Evolutionary conservation across 129 eudicot species (phyloP).

Genomic region (Centaurea solstitialis): DNA sequence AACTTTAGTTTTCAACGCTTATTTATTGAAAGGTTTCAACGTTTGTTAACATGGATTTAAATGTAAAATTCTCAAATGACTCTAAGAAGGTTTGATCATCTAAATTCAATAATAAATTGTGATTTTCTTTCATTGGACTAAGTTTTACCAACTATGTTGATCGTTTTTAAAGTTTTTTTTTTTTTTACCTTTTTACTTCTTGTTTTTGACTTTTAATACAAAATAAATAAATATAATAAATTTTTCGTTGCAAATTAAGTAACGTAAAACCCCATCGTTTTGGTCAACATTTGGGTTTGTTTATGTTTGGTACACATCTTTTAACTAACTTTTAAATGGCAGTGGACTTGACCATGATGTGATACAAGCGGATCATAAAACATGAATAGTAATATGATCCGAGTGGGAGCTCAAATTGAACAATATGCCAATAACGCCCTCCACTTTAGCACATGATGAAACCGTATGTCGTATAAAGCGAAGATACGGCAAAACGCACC

Average conservation of each 20-base stretch:
- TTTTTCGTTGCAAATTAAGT: neutral
- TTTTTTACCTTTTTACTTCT: neutral
- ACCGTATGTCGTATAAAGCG: too few relatives aligned
- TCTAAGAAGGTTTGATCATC: neutral
- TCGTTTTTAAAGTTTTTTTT: neutral
- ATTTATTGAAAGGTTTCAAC: neutral
- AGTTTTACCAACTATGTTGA: neutral
- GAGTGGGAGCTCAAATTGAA: neutral
- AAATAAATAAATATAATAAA: neutral
- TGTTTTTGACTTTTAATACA: neutral
- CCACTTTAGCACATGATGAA: too few relatives aligned
- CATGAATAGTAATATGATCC: neutral
- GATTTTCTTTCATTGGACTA: neutral
- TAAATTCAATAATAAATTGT: neutral
- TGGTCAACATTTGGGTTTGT: neutral
- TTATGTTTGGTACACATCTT: neutral
- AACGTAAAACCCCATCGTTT: neutral
- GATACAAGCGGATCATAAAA: neutral
- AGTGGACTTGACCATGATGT: neutral
- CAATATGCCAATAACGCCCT: neutral
- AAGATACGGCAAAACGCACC: too few relatives aligned
- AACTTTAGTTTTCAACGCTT: neutral
- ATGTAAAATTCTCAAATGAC: neutral
- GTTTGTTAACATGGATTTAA: neutral
- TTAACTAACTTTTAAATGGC: neutral